phyloP scores from a whole-genome alignment of 1,284 basidiomycete genomes.

The Trichosporon sp. region DNA sequence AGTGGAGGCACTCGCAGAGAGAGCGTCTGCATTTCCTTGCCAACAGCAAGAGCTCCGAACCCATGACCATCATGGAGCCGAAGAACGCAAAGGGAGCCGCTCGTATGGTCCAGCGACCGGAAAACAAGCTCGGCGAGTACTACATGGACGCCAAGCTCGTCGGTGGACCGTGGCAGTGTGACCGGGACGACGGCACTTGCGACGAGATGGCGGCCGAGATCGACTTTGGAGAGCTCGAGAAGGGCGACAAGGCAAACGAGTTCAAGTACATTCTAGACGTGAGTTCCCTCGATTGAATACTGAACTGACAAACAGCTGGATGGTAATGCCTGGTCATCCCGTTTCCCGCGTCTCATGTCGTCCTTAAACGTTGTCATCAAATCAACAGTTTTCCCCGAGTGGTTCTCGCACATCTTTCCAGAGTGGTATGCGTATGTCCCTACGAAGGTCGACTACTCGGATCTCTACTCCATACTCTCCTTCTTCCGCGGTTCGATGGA shows the following conservation, averaged over 20 bases:
- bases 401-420: constrained; percentile 46
- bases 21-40: constrained; percentile 46
- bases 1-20: constrained; percentile 46
- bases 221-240: constrained; percentile 40
- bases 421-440: constrained; percentile 50
- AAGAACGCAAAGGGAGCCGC: constrained; percentile 36
- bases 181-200: constrained; percentile 46
- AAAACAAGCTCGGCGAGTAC: constrained; percentile 36
- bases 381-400: constrained; percentile 49
- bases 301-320: constrained; percentile 26
- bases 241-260: constrained; percentile 40
- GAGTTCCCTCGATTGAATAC: neutral
- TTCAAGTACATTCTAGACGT: constrained; percentile 50
- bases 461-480: constrained; percentile 47
- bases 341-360: constrained; percentile 48
- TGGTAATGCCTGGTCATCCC: constrained; percentile 48
- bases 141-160: constrained; percentile 48
- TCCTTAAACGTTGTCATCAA: constrained; percentile 47
- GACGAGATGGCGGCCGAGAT: constrained; percentile 45
- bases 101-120: constrained; percentile 27
- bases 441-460: constrained; percentile 49
- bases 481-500: constrained; percentile 48
- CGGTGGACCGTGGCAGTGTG: constrained; percentile 46
- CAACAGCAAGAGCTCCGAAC: constrained; percentile 31
- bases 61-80: constrained; percentile 33